Evolutionary conservation across 2,329 filamentous ascomycete species (phyloP).

Genomic region (Albophoma yamanashiensis): DNA sequence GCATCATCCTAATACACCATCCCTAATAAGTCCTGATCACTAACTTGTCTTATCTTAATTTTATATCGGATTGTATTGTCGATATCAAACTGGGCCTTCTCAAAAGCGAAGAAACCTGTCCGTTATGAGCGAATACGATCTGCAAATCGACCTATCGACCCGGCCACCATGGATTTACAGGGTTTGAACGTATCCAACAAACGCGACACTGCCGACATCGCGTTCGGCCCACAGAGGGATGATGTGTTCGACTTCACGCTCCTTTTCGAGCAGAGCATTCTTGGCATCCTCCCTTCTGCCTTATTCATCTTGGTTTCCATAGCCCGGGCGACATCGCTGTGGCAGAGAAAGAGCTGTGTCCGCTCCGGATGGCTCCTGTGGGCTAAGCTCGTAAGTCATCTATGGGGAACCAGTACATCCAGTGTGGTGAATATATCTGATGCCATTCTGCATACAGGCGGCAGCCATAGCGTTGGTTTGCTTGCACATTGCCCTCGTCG

Average conservation of each 20-base stretch:
- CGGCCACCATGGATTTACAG: not conserved
- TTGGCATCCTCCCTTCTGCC: not conserved
- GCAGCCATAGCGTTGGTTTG: not conserved
- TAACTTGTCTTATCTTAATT: no score
- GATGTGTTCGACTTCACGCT: not conserved
- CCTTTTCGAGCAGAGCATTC: not conserved
- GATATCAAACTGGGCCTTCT: no score
- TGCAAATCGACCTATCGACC: not conserved
- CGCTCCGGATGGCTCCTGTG: not conserved
- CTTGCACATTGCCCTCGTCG: not conserved
- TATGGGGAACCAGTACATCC: not conserved
- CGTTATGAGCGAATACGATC: not conserved
- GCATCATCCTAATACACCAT: no score
- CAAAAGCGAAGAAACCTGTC: not conserved
- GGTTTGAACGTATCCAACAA: not conserved
- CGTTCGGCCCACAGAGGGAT: not conserved
- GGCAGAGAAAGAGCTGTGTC: not conserved
- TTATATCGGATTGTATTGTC: no score
- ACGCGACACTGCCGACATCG: not conserved
- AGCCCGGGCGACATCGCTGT: not conserved
- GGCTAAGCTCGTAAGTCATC: not conserved
- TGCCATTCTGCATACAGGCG: not conserved
- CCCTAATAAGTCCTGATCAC: no score
- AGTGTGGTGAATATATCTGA: not conserved
- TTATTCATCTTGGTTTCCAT: not conserved